phyloP scores from a whole-genome alignment of 2,329 filamentous ascomycete species.

The Apiospora hydei region DNA sequence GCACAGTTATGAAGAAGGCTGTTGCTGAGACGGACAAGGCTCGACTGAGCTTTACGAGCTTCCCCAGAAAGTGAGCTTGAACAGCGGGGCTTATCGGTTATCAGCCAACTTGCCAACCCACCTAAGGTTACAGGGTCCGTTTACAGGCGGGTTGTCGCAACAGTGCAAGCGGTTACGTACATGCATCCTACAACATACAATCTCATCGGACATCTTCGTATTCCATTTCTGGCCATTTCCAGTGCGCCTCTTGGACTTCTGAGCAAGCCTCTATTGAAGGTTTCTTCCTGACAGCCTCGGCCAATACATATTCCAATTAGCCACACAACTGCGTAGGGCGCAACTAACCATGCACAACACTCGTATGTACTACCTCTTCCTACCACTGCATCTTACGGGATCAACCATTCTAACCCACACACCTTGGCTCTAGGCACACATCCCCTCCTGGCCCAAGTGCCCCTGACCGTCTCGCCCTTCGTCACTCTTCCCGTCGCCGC shows the following conservation, averaged over 20 bases:
- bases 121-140: background rate
- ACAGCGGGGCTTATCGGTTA: conserved; percentile 30
- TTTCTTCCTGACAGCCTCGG: background rate
- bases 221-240: background rate
- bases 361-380: conserved; percentile 35
- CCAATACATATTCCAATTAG: background rate
- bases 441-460: conserved; percentile 88
- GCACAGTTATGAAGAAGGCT: background rate
- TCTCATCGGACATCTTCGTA: background rate
- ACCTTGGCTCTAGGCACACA: conserved; percentile 69
- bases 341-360: conserved; percentile 49
- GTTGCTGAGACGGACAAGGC: conserved; percentile 14
- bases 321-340: conserved; percentile 1
- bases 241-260: background rate
- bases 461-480: conserved; percentile 93
- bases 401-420: background rate
- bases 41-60: background rate
- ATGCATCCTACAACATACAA: background rate
- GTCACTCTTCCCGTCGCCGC: conserved; percentile 88
- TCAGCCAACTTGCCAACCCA: background rate
- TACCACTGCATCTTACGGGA: background rate
- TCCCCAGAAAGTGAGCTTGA: conserved; percentile 7
- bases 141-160: conserved; percentile 17
- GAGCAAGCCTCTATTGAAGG: background rate
- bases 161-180: background rate